Conservation (phyloP, 2,329 filamentous ascomycete species). For the Arthrinium phaeospermum region DNA sequence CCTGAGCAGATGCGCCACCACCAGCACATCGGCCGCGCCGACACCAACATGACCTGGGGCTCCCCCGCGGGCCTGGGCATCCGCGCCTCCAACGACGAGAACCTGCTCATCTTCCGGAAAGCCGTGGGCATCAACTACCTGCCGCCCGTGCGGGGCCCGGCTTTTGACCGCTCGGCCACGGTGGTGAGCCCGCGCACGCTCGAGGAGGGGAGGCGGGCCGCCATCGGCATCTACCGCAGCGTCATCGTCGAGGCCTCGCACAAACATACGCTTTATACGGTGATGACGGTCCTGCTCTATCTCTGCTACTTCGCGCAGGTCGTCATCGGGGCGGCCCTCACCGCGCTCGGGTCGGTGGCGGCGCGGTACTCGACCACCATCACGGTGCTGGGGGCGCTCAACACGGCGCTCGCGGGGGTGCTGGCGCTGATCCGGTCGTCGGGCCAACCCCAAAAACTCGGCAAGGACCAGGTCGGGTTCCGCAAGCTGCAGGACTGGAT, state of each 20-base stretch:
- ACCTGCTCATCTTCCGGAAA: conserved; percentile 48
- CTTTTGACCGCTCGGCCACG: conserved; percentile 43
- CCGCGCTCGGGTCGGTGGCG: conserved; percentile 50
- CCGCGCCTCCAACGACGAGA: conserved; percentile 43
- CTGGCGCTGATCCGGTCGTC: conserved; percentile 61
- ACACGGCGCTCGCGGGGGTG: conserved; percentile 67
- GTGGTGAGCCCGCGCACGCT: conserved; percentile 33
- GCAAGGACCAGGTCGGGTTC: conserved; percentile 53
- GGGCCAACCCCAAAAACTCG: conserved; percentile 53
- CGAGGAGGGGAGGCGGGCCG: conserved; percentile 42
- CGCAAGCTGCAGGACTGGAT: conserved; percentile 57
- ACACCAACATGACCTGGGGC: conserved; percentile 43
- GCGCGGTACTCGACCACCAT: conserved; percentile 57
- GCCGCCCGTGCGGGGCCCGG: conserved; percentile 39
- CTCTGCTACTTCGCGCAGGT: conserved; percentile 51
- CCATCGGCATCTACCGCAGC: conserved; percentile 48
- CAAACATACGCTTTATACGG: conserved; percentile 40
- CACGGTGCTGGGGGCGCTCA: conserved; percentile 64
- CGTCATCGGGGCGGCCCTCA: conserved; percentile 53
- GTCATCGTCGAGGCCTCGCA: conserved; percentile 42
- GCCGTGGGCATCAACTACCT: conserved; percentile 50
- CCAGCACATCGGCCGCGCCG: conserved; percentile 29
- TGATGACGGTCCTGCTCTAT: conserved; percentile 47
- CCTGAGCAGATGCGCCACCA: conserved; percentile 2
- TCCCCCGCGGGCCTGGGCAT: conserved; percentile 43